These are phyloP conservation scores for Aspergillus floridensis DNA, from an alignment of 2,329 filamentous ascomycete species.

Conservation along the genomic window DNA sequence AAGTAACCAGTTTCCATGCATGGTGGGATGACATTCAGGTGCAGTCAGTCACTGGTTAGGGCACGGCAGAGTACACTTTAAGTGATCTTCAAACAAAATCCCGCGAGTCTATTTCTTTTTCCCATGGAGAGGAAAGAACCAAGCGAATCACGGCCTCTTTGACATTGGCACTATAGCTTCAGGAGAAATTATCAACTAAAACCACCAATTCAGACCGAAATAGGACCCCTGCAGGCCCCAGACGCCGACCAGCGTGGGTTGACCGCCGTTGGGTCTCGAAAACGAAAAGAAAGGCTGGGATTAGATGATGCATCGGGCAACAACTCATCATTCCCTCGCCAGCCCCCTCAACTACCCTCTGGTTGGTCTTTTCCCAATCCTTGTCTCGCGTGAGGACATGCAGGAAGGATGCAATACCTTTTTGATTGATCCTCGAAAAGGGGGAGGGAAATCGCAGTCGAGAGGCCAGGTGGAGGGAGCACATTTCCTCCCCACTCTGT, in stretches of 20 bases:
- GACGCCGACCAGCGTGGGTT: background rate
- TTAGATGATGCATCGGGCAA: constrained; percentile 19
- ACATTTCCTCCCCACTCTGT: background rate
- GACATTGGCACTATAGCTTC: no score
- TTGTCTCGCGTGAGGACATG: constrained; percentile 3
- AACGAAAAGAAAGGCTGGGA: constrained; percentile 18
- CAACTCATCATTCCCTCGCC: constrained; percentile 8
- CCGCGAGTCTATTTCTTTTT: background rate
- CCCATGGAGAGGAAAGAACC: no score
- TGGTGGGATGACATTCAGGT: background rate
- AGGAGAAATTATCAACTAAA: background rate
- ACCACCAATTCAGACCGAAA: background rate
- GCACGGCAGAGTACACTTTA: background rate
- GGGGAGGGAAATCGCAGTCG: background rate
- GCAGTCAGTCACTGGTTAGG: background rate
- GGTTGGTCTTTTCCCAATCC: constrained; percentile 1
- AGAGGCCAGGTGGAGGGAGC: background rate
- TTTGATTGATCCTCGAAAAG: background rate
- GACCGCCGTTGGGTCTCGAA: constrained; percentile 24
- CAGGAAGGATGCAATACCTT: background rate
- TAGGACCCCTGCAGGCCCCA: background rate
- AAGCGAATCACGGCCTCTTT: background rate
- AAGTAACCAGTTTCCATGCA: no score
- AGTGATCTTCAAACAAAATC: background rate
- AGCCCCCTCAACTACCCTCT: constrained; percentile 6